A percentile compares a stretch with the other conserved stretches of the same genome.
Evolutionary conservation across 805 yeast genomes (phyloP).

Genomic region (Ogataea minuta): DNA sequence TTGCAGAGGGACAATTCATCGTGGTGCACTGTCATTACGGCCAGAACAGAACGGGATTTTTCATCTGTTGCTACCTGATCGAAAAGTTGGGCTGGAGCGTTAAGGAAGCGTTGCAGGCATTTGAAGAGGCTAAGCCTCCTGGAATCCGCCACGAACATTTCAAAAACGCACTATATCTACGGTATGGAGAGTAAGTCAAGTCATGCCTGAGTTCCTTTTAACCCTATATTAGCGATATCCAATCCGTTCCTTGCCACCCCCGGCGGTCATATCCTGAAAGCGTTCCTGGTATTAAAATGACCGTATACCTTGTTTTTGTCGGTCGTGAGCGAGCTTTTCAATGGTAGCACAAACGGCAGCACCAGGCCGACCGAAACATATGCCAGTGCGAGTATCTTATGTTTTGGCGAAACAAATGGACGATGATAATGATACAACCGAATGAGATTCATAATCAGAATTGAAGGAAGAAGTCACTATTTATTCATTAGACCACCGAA

Average conservation of each 20-base stretch:
- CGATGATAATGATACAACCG: conserved; percentile 4
- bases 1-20: conserved; percentile 37
- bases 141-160: conserved; percentile 80
- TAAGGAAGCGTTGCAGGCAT: conserved; percentile 60
- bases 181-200: conserved; percentile 43
- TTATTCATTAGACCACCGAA: conserved; percentile 8
- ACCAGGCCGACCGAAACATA: conserved; percentile 35
- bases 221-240: conserved; percentile 3
- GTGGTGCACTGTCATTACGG: conserved; percentile 84
- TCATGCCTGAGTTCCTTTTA: neutral
- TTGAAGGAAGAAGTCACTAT: conserved; percentile 2
- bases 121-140: conserved; percentile 56
- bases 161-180: conserved; percentile 64
- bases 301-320: conserved; percentile 25
- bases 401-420: conserved; percentile 15
- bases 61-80: conserved; percentile 66
- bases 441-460: neutral
- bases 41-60: conserved; percentile 73
- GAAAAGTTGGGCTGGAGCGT: conserved; percentile 60
- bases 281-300: conserved; percentile 30
- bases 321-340: conserved; percentile 27
- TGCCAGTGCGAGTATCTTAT: conserved; percentile 28
- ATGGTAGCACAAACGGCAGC: conserved; percentile 35
- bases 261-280: conserved; percentile 31
- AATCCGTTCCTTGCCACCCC: neutral